Conservation (phyloP, 352 stramenopile genomes). For the Elongisporangium senticosum region DNA sequence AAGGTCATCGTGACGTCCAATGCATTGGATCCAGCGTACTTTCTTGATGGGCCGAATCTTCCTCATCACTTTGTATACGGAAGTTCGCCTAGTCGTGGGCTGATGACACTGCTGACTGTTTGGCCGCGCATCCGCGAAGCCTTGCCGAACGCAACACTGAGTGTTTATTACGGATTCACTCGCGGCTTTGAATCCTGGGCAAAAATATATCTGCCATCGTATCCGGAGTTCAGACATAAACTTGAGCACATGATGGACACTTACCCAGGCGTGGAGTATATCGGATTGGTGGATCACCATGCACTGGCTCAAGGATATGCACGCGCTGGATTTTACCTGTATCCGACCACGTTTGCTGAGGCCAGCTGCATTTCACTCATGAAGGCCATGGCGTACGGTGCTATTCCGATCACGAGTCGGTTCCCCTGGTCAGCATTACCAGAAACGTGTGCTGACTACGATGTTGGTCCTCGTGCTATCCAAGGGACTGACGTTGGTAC, state of each 20-base stretch:
- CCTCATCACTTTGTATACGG: conserved; percentile 80
- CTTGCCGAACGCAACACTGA: conserved; percentile 54
- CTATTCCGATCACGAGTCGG: conserved; percentile 86
- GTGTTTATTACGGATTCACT: conserved; percentile 89
- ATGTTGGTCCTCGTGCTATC: conserved; percentile 60
- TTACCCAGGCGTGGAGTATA: conserved; percentile 51
- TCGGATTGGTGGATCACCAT: conserved; percentile 76
- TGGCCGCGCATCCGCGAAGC: conserved; percentile 67
- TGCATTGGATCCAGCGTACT: conserved; percentile 60
- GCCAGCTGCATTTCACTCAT: conserved; percentile 91
- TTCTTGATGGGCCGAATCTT: conserved; percentile 53
- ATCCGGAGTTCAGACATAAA: background rate
- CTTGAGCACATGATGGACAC: conserved; percentile 18
- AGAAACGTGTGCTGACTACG: conserved; percentile 60
- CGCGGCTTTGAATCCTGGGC: conserved; percentile 63
- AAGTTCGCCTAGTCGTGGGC: conserved; percentile 73
- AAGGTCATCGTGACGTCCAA: conserved; percentile 69
- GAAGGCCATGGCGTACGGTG: conserved; percentile 88
- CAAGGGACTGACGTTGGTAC: conserved; percentile 13
- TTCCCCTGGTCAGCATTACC: conserved; percentile 53
- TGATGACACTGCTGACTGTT: conserved; percentile 50
- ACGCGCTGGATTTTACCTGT: conserved; percentile 84
- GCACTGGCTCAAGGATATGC: conserved; percentile 66
- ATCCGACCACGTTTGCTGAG: conserved; percentile 86
- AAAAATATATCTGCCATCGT: conserved; percentile 22